Conservation (phyloP, 176 grass and related monocot species). For the Triticum timopheevii region DNA sequence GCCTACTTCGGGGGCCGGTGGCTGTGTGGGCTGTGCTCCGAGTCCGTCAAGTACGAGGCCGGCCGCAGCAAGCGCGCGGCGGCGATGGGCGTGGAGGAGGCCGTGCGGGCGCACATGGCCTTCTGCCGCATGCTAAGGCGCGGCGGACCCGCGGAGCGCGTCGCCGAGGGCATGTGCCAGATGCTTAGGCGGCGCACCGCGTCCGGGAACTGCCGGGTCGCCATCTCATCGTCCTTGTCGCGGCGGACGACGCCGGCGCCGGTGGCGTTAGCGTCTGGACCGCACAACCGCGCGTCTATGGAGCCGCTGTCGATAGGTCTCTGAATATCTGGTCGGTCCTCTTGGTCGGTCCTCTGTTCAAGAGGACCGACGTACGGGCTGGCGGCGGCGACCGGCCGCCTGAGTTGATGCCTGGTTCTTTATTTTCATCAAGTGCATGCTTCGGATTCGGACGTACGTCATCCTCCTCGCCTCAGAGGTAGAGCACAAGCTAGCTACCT, state of each 20-base stretch:
- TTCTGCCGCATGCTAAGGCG: slow-evolving; percentile 62
- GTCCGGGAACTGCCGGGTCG: slow-evolving; percentile 13
- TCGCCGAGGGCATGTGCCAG: slow-evolving; percentile 83
- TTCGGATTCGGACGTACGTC: not conserved
- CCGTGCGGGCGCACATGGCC: slow-evolving; percentile 67
- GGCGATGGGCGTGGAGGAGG: slow-evolving; percentile 46
- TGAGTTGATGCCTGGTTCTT: not conserved
- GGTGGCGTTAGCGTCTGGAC: not conserved
- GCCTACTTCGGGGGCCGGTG: slow-evolving; percentile 59
- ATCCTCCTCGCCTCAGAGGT: not conserved
- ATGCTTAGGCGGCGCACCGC: slow-evolving; percentile 53
- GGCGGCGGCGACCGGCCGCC: not conserved
- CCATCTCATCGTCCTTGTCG: not conserved
- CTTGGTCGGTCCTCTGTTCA: not conserved
- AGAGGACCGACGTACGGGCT: no score
- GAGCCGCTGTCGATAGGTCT: not conserved
- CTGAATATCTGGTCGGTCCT: not conserved
- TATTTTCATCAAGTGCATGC: not conserved
- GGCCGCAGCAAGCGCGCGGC: slow-evolving; percentile 22
- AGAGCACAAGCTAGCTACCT: not conserved
- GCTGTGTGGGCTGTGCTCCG: slow-evolving; percentile 83
- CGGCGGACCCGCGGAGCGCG: slow-evolving; percentile 52
- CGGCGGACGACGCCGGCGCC: slow-evolving; percentile 23
- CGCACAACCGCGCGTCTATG: not conserved
- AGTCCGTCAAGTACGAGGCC: slow-evolving; percentile 76